Conservation (phyloP, 768 basidiomycete genomes). For the Mycena galericulata region DNA sequence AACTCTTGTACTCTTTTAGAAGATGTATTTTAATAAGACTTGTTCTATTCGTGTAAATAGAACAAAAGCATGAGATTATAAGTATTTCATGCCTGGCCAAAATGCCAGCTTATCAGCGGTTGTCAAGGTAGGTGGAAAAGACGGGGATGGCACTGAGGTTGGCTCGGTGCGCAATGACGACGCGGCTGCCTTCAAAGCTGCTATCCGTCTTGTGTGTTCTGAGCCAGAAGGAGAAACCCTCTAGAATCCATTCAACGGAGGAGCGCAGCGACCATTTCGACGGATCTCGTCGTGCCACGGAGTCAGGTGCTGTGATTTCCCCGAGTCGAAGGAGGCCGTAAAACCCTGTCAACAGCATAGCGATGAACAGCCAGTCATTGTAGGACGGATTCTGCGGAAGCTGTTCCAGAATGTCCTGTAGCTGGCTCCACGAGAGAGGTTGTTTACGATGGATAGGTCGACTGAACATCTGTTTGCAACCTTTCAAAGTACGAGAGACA, state of each 20-base stretch:
- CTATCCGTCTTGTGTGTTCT: conserved; percentile 43
- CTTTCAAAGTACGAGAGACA: neutral
- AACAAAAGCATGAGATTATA: no score
- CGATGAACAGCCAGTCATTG: conserved; percentile 33
- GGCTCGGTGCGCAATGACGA: neutral
- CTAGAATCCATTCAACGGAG: conserved; percentile 4
- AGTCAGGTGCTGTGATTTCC: conserved; percentile 38
- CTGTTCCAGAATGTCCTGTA: no score
- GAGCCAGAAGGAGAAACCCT: conserved; percentile 29
- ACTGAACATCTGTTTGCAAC: neutral
- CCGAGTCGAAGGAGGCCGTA: conserved; percentile 35
- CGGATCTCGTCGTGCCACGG: neutral
- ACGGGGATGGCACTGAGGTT: neutral
- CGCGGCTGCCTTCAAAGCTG: conserved; percentile 12
- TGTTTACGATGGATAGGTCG: conserved; percentile 38
- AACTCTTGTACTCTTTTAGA: no score
- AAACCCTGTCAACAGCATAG: conserved; percentile 35
- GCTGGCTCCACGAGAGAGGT: conserved; percentile 38
- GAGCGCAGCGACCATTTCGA: conserved; percentile 33
- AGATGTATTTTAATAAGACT: no score
- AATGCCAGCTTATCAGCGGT: no score
- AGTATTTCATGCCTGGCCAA: no score
- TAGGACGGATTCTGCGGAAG: neutral
- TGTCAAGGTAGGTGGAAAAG: conserved; percentile 30
- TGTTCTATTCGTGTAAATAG: no score